These are phyloP conservation scores for Globisporangium takayamanum DNA, from an alignment of 352 stramenopile genomes.

Conservation along the genomic window DNA sequence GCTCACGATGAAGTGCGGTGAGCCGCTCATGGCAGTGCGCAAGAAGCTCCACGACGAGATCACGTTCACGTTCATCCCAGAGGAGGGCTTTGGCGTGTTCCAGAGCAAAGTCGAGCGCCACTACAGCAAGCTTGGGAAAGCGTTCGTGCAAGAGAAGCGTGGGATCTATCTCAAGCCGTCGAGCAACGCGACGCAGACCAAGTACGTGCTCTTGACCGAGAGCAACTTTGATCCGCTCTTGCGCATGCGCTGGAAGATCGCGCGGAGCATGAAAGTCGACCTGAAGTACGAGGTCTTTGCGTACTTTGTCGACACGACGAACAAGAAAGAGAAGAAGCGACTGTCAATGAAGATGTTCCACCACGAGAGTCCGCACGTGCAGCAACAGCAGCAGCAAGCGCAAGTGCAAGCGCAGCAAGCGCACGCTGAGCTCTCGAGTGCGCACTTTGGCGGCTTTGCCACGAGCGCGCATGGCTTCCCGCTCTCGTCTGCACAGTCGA, in stretches of 20 bases:
- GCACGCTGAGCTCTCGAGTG: neutral
- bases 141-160: slow-evolving; percentile 56
- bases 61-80: slow-evolving; percentile 51
- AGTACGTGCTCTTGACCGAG: slow-evolving; percentile 66
- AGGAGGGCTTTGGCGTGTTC: slow-evolving; percentile 71
- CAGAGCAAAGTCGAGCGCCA: slow-evolving; percentile 74
- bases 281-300: slow-evolving; percentile 80
- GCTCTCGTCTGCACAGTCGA: slow-evolving; percentile 12
- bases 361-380: slow-evolving; percentile 17
- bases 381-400: slow-evolving; percentile 9
- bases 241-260: slow-evolving; percentile 71
- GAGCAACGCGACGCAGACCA: slow-evolving; percentile 72
- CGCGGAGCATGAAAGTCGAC: slow-evolving; percentile 70
- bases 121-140: slow-evolving; percentile 49
- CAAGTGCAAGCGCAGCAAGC: neutral
- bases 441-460: neutral
- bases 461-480: slow-evolving; percentile 18
- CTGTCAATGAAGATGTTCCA: slow-evolving; percentile 64
- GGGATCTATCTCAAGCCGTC: slow-evolving; percentile 73
- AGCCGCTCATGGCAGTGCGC: slow-evolving; percentile 64
- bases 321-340: slow-evolving; percentile 58
- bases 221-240: slow-evolving; percentile 69
- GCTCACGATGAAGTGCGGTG: slow-evolving; percentile 75
- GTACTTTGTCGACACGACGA: slow-evolving; percentile 69
- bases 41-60: slow-evolving; percentile 81